Conservation (phyloP, 768 basidiomycete species). For the Russula lepida region DNA sequence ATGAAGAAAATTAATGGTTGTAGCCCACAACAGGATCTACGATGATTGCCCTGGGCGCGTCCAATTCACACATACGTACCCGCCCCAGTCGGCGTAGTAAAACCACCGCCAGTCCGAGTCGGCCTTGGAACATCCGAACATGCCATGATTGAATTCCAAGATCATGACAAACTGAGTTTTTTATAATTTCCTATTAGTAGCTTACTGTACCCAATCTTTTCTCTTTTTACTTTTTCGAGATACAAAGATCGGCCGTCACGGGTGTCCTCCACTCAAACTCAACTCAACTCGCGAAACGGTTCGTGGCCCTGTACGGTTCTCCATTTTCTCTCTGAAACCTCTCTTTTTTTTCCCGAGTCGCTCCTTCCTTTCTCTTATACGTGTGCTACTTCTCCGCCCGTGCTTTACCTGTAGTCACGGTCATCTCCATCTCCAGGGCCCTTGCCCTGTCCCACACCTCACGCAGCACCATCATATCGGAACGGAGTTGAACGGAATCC, state of each 20-base stretch:
- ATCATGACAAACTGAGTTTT: neutral
- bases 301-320: slow-evolving; percentile 10
- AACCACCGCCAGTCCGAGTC: neutral
- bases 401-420: slow-evolving; percentile 3
- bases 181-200: neutral
- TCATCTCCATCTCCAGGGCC: slow-evolving; percentile 8
- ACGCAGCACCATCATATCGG: no score
- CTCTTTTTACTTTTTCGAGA: neutral
- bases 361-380: neutral
- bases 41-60: neutral
- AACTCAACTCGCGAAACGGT: slow-evolving; percentile 3
- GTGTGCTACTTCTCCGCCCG: neutral
- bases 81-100: no score
- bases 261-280: no score
- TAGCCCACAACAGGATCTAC: neutral
- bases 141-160: neutral
- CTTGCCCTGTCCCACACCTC: neutral
- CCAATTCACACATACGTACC: neutral
- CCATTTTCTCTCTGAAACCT: neutral
- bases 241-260: neutral
- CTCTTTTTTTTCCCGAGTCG: neutral
- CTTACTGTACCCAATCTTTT: neutral
- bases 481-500: no score
- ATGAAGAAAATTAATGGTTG: neutral
- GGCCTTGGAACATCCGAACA: no score